Evolutionary conservation across 345 rosid species (phyloP), one percentile per base, ranked within the genome.

Genomic region (Camelina laxa): DNA sequence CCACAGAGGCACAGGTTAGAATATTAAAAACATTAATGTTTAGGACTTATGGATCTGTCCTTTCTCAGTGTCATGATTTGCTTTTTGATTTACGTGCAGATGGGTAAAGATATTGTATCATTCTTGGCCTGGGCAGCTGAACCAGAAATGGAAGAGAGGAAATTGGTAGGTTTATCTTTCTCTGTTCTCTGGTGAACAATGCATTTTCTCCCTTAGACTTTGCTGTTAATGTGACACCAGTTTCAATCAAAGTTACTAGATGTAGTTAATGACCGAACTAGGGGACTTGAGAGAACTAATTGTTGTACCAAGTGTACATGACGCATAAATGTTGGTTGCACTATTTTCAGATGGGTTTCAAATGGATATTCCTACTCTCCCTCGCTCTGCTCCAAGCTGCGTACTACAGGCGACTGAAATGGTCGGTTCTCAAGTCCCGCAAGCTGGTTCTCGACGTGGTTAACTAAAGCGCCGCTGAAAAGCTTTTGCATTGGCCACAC

Each of bases 61-160:
- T 53, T 72, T 19, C 13, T 39, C 44, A 15, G 24, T 31, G 22
- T 68, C 49, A 64, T 55, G 56, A 39, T 63, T 15, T 6, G 31
- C 31, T 8, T 44, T 24, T 63, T 54, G 45, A 8, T 27, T 72
- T 65, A 7, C 44, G 73, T 21, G 76, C 87, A 96, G 99, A 96
- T 96, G 99, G 98, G 99, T 80, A 96, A 96, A 84, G 99, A 96
- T 82, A 90, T 96, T 15, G 97, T 91, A 20, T 13, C 97, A 53
- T 92, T 96, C 76, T 85, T 96, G 70, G 27, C 97, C 1, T 96
- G 99, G 99, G 99, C 99, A 20, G 99, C 99, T 33, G 98, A 96
- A 78, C 99, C 98, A 14, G 99, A 96, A 83, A 96, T 96, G 99
- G 99, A 96, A 81, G 99, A 96, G 78, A 86, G 99, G 81, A 96